A percentile compares a stretch with the other conserved stretches of the same genome.
phyloP scores from a whole-genome alignment of 805 yeast genomes.

The Lipomyces orientalis region DNA sequence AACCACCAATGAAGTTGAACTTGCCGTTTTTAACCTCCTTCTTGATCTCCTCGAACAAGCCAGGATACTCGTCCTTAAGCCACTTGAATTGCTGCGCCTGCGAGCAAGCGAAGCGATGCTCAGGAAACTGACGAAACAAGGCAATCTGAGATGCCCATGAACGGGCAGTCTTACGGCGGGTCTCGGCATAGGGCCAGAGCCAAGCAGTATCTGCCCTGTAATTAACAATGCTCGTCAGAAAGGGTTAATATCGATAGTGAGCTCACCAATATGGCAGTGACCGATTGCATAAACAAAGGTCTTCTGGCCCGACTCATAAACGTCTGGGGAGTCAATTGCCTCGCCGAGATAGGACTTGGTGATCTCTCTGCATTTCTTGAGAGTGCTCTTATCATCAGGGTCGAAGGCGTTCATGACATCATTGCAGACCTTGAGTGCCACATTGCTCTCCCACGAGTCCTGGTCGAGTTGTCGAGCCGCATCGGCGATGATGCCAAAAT shows the following conservation, averaged over 20 bases:
- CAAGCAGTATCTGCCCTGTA: slow-evolving; percentile 81
- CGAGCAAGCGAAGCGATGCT: slow-evolving; percentile 90
- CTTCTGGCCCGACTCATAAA: slow-evolving; percentile 50
- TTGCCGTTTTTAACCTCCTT: slow-evolving; percentile 66
- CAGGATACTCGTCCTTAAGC: slow-evolving; percentile 87
- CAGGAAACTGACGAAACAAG: slow-evolving; percentile 85
- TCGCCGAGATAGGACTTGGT: slow-evolving; percentile 70
- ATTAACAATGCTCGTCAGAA: neutral
- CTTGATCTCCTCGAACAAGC: slow-evolving; percentile 66
- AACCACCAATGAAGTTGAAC: slow-evolving; percentile 91
- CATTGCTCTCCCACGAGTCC: slow-evolving; percentile 79
- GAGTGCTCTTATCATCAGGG: slow-evolving; percentile 62
- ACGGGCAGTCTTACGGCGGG: slow-evolving; percentile 88
- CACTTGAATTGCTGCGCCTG: slow-evolving; percentile 96
- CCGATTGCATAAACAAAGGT: slow-evolving; percentile 84
- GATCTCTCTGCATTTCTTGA: slow-evolving; percentile 67
- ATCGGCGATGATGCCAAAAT: slow-evolving; percentile 87
- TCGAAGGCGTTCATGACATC: slow-evolving; percentile 85
- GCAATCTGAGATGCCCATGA: slow-evolving; percentile 95
- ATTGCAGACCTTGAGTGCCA: slow-evolving; percentile 80
- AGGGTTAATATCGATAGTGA: neutral
- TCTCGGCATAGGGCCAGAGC: slow-evolving; percentile 99
- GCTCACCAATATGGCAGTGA: slow-evolving; percentile 58
- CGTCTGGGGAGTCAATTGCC: slow-evolving; percentile 67
- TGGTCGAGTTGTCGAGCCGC: slow-evolving; percentile 86